These are phyloP conservation scores for Pelagophyceae sp. DNA, from an alignment of 352 stramenopile species.

Conservation along the genomic window DNA sequence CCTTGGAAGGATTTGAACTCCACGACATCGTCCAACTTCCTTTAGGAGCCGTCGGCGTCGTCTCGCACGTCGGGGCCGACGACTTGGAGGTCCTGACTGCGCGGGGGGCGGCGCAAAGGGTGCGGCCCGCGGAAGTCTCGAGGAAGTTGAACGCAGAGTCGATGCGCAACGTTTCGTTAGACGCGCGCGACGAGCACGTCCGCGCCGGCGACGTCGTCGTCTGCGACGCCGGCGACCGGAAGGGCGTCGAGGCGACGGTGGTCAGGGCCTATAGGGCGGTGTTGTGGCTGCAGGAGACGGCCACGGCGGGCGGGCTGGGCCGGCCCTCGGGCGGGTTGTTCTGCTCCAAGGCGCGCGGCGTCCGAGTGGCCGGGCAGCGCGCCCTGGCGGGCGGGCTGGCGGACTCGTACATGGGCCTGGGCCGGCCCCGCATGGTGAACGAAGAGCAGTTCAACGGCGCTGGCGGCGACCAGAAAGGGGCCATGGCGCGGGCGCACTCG, in stretches of 20 bases:
- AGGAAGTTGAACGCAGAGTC: background rate
- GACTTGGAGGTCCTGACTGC: background rate
- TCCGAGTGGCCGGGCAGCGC: background rate
- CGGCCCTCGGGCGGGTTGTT: background rate
- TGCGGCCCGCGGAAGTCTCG: background rate
- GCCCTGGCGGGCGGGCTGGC: background rate
- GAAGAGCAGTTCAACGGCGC: constrained; percentile 11
- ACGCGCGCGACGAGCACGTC: background rate
- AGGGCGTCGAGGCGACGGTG: background rate
- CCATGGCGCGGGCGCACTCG: background rate
- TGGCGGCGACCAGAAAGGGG: too few species aligned
- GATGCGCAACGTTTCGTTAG: background rate
- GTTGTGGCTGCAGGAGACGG: background rate
- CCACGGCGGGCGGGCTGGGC: background rate
- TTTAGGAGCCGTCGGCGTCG: background rate
- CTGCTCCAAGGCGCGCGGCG: background rate
- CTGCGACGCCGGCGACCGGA: background rate
- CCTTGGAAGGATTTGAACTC: constrained; percentile 1
- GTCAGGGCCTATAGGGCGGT: background rate
- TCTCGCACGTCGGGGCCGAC: background rate
- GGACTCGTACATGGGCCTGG: constrained; percentile 13
- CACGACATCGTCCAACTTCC: constrained; percentile 4
- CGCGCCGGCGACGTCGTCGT: background rate
- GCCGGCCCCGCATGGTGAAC: background rate
- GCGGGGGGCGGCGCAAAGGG: background rate